Evolutionary conservation across 2,329 filamentous ascomycete genomes (phyloP).

Genomic region (Dactylellina cionopaga): DNA sequence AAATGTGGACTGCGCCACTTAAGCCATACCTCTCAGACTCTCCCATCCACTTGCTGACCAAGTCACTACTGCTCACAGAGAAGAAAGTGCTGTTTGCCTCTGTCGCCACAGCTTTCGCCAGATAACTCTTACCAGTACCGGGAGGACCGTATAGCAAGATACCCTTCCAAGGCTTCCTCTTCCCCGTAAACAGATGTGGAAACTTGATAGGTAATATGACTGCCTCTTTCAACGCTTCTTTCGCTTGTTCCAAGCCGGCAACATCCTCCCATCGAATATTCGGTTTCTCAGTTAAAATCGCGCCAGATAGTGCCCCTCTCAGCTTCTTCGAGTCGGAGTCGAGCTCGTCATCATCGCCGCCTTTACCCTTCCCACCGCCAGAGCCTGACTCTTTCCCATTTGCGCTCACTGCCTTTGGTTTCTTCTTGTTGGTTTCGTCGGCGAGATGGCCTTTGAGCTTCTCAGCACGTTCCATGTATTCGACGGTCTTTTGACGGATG

Average conservation of each 20-base stretch:
- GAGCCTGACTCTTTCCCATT: conserved; percentile 65
- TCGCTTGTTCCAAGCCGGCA: conserved; percentile 89
- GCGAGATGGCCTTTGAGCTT: conserved; percentile 92
- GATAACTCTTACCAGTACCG: conserved; percentile 95
- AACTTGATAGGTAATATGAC: conserved; percentile 99
- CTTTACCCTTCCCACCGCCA: conserved; percentile 68
- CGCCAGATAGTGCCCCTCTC: conserved; percentile 85
- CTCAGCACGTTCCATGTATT: conserved; percentile 99
- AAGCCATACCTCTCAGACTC: conserved; percentile 88
- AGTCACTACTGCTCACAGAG: conserved; percentile 94
- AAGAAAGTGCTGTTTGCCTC: conserved; percentile 99
- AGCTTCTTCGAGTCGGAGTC: conserved; percentile 97
- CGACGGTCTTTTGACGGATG: conserved; percentile 91
- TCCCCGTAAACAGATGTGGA: conserved; percentile 92
- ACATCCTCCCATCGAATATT: conserved; percentile 99
- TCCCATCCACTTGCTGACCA: conserved; percentile 99
- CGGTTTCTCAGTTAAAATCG: conserved; percentile 92
- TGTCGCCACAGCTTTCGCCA: conserved; percentile 96
- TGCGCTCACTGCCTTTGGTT: conserved; percentile 65
- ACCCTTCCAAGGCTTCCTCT: conserved; percentile 97
- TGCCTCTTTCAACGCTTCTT: conserved; percentile 96
- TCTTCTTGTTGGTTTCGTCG: conserved; percentile 71
- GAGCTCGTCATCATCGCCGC: conserved; percentile 69
- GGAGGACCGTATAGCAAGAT: conserved; percentile 96
- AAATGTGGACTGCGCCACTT: background rate